Base-by-base conservation (phyloP, 2,329 filamentous ascomycete species). In the Paecilomyces variotii region DNA sequence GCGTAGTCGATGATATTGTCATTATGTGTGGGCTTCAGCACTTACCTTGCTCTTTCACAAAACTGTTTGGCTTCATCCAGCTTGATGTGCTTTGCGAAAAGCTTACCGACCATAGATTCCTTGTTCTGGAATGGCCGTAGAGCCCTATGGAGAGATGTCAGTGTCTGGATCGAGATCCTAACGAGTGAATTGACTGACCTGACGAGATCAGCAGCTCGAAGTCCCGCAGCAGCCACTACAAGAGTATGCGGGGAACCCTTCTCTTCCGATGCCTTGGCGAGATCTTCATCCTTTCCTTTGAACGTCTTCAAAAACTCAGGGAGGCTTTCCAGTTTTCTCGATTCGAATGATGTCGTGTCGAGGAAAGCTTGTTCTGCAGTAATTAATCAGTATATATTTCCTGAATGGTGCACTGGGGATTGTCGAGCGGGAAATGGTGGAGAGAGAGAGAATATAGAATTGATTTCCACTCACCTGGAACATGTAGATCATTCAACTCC, bases 31-130 rank as follows among this genome's bases (percentile, higher is more conserved):
- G 57, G 11, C 11, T 32, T 28, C 11, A 28, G 11, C 32, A 65
- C 72, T 51, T 70, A 82, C 79, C 80, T 82, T 56, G 79, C 79
- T 62, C 80, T 83, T 67, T 88, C 82, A 50, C 96, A 84, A 70
- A 89, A 89, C 60, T 87, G 81, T 56, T 92, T 85, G 34, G 92
- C 89, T 67, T 97, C 93, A 56, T 90, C 84, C 10, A 99, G 76
- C 76, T 99, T 99, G 79, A 99, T 96, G 73, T 99, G 94, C 74
- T 99, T 99, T 32, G 94, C 93, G 74, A 99, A 99, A 70, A 99
- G 79, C 74, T 99, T 99, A 1, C 90, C 89, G 1, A 99, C 87
- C 53, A 84, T 82, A 55, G 83, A 85, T 7, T 90, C 86, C 72
- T 94, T 91, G 56, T 82, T 87, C 70, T 92, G 89, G 66, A 94